Evolutionary conservation across 768 basidiomycete genomes (phyloP), one percentile per base, ranked within the genome.

Genomic region (Postia placenta): DNA sequence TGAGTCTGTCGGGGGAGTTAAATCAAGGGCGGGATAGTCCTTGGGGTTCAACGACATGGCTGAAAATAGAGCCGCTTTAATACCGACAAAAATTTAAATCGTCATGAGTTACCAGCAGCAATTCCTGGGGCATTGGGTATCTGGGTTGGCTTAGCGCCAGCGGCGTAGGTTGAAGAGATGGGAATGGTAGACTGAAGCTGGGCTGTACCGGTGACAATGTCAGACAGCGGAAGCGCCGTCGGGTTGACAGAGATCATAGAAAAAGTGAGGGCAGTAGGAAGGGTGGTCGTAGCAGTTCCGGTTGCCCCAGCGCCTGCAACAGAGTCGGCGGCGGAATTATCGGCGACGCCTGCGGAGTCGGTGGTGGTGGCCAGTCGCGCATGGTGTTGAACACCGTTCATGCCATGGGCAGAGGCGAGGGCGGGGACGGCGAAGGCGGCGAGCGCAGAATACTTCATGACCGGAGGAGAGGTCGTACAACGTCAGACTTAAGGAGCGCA

Each of bases 11-110:
- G 81, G 74, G 25, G 87, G 85, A 2, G 70, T 59, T 19, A 60
- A 64, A 65, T 90, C 88, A n/a, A 87, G 68, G 0, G 75, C 28
- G 2, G 88, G 88, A 60, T 87, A 91, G 51, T 76, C 75, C 14
- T 78, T 56, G 2, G 81, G 76, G 26, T 59, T 58, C 36, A 85
- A 58, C 11, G 61, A 58, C 9, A 66, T 63, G 47, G 70, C 80
- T 81, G 26, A 7, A 22, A 19, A 40, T 20, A 24, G n/a, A 40
- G 19, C 25, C 20, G 35, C 36, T n/a, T n/a, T n/a, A 27, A 5
- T 25, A 17, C 2, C 23, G 24, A 14, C 35, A 14, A 24, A 23
- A 19, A 25, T 40, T 38, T 26, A 12, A 45, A 19, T 42, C 20
- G 40, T 6, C 24, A 9, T 4, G 5, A 57, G 63, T 30, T 40